These are phyloP conservation scores for Monilinia fructigena DNA, from an alignment of 2,329 filamentous ascomycete species.

Conservation along the genomic window DNA sequence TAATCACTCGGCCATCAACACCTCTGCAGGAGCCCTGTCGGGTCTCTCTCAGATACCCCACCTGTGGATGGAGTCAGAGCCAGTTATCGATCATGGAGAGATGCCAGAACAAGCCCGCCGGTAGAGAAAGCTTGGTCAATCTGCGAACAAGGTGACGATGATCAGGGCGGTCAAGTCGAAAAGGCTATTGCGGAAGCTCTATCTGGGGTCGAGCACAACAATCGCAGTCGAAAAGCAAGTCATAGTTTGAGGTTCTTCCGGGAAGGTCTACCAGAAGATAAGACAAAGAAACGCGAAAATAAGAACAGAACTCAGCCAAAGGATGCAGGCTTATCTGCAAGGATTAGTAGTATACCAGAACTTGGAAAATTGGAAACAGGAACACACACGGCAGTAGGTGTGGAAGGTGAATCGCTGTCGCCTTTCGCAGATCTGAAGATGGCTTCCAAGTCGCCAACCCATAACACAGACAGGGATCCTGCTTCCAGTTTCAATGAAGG, in stretches of 20 bases:
- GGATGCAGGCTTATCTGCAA: constrained; percentile 28
- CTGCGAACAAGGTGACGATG: constrained; percentile 52
- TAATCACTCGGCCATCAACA: constrained; percentile 34
- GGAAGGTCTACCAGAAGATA: constrained; percentile 61
- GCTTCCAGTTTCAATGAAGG: constrained; percentile 28
- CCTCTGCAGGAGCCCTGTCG: constrained; percentile 26
- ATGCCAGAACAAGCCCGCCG: constrained; percentile 29
- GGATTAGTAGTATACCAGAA: constrained; percentile 16
- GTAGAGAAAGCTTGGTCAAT: constrained; percentile 65
- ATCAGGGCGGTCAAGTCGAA: constrained; percentile 60
- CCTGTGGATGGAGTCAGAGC: constrained; percentile 39
- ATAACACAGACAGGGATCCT: not conserved
- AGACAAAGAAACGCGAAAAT: constrained; percentile 52
- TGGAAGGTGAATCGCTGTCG: constrained; percentile 21
- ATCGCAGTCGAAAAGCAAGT: constrained; percentile 65
- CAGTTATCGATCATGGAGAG: constrained; percentile 40
- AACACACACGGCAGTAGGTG: not conserved
- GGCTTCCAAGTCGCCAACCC: not conserved
- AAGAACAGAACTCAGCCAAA: constrained; percentile 38
- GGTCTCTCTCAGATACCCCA: constrained; percentile 33
- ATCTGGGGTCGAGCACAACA: constrained; percentile 60
- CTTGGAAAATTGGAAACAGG: constrained; percentile 4
- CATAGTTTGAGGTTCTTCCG: constrained; percentile 67
- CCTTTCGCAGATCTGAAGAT: constrained; percentile 23
- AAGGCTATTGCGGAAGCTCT: constrained; percentile 63